phyloP scores from a whole-genome alignment of 306 rosid genomes.

The Sphenostylis stenocarpa region DNA sequence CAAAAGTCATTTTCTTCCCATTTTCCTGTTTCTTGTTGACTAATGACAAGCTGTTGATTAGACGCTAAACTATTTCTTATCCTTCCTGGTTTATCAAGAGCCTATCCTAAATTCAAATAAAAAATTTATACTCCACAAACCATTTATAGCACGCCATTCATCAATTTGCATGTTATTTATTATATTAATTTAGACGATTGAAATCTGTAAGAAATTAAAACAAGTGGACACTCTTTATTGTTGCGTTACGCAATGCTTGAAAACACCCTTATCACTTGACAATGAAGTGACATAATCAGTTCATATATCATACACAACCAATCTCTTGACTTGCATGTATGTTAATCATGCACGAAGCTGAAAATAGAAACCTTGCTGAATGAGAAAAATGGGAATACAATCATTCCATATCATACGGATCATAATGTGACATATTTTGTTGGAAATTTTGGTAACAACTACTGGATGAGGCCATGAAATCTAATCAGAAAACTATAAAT shows the following conservation, averaged over 20 bases:
- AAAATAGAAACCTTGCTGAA: neutral
- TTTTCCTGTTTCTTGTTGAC: neutral
- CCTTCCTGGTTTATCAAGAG: neutral
- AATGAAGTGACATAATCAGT: neutral
- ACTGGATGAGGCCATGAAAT: too few species aligned
- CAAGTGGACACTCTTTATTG: slow-evolving; percentile 5
- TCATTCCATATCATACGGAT: neutral
- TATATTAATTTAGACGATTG: neutral
- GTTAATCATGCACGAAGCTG: neutral
- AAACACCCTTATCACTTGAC: neutral
- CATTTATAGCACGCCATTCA: neutral
- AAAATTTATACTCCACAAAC: neutral
- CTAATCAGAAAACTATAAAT: neutral
- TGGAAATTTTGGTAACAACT: neutral
- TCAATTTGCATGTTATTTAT: neutral
- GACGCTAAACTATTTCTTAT: neutral
- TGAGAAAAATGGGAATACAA: slow-evolving; percentile 1
- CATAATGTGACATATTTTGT: neutral
- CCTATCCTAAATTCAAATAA: neutral
- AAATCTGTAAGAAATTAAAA: neutral
- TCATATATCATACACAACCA: neutral
- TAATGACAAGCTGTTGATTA: neutral
- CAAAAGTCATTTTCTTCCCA: neutral
- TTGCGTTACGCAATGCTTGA: slow-evolving; percentile 20
- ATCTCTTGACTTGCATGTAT: neutral